A percentile compares a stretch with the other conserved stretches of the same genome.
phyloP scores from a whole-genome alignment of 805 yeast species.

The Yarrowia porcina region DNA sequence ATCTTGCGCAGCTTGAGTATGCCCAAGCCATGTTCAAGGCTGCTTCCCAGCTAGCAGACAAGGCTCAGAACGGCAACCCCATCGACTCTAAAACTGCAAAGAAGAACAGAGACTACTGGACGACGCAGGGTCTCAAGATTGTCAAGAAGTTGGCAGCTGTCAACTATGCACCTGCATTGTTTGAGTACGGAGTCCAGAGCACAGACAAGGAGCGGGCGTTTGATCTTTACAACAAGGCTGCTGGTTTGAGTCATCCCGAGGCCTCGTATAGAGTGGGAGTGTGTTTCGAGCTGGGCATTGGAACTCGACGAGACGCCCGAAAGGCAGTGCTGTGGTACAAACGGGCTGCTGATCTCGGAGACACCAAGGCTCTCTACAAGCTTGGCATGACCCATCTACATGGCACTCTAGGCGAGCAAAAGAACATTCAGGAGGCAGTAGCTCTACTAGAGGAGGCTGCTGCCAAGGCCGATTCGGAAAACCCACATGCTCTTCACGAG shows the following conservation, averaged over 20 bases:
- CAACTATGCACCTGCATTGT: slow-evolving; percentile 53
- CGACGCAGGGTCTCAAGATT: slow-evolving; percentile 56
- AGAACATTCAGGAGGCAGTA: slow-evolving; percentile 46
- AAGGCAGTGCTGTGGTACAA: slow-evolving; percentile 55
- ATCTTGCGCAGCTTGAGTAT: background rate
- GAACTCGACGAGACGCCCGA: slow-evolving; percentile 44
- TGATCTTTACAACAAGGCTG: slow-evolving; percentile 57
- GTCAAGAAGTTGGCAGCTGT: slow-evolving; percentile 52
- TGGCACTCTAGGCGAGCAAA: slow-evolving; percentile 44
- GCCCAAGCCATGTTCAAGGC: slow-evolving; percentile 25
- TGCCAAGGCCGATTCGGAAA: slow-evolving; percentile 42
- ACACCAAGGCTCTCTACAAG: slow-evolving; percentile 68
- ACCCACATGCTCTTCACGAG: slow-evolving; percentile 58
- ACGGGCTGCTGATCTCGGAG: slow-evolving; percentile 60
- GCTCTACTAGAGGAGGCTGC: slow-evolving; percentile 54
- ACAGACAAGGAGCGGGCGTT: slow-evolving; percentile 60
- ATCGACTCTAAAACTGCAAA: slow-evolving; percentile 45
- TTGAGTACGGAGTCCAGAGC: slow-evolving; percentile 52
- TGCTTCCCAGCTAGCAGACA: background rate
- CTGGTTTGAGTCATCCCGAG: slow-evolving; percentile 53
- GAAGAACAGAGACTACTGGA: slow-evolving; percentile 54
- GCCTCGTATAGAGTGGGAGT: slow-evolving; percentile 70
- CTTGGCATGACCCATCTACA: slow-evolving; percentile 61
- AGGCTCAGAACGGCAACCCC: slow-evolving; percentile 41
- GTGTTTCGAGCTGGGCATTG: slow-evolving; percentile 65